A percentile compares a stretch with the other conserved stretches of the same genome.
Evolutionary conservation across 768 basidiomycete species (phyloP).

Genomic region (Lactarius hatsudake): DNA sequence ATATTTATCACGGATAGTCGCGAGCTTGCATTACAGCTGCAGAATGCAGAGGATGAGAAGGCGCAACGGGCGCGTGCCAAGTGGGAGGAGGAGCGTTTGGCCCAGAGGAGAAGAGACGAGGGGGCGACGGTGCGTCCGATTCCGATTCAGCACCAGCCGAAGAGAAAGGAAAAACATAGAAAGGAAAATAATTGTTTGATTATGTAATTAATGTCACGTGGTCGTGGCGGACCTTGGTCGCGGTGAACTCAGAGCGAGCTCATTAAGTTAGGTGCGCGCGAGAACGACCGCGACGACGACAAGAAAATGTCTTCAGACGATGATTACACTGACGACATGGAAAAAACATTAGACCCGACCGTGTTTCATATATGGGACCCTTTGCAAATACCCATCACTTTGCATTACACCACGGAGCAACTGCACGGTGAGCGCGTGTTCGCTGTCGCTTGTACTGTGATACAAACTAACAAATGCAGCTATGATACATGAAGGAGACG

Average conservation of each 20-base stretch:
- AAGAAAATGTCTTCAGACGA: slow-evolving; percentile 15
- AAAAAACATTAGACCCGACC: slow-evolving; percentile 10
- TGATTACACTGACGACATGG: slow-evolving; percentile 19
- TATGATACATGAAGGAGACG: slow-evolving; percentile 63
- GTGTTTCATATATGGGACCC: slow-evolving; percentile 29
- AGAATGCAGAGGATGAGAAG: slow-evolving; percentile 71
- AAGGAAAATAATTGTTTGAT: slow-evolving; percentile 20
- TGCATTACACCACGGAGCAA: slow-evolving; percentile 28
- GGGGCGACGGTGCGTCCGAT: slow-evolving; percentile 4
- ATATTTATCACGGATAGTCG: slow-evolving; percentile 40
- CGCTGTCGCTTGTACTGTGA: background rate
- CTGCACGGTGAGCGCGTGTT: slow-evolving; percentile 29
- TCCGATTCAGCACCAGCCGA: slow-evolving; percentile 14
- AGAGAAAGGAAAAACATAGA: background rate
- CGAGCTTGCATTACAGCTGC: slow-evolving; percentile 71
- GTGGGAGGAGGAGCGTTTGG: slow-evolving; percentile 36
- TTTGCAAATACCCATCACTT: slow-evolving; percentile 25
- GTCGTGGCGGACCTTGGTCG: background rate
- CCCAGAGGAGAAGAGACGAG: slow-evolving; percentile 30
- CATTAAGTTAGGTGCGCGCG: background rate
- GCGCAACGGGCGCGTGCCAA: slow-evolving; percentile 38
- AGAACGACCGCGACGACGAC: background rate
- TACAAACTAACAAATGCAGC: slow-evolving; percentile 35
- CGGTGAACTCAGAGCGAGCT: no score
- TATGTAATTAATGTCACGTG: slow-evolving; percentile 23